Evolutionary conservation across 2,329 filamentous ascomycete species (phyloP).

Genomic region (Aspergillus pseudoglaucus): DNA sequence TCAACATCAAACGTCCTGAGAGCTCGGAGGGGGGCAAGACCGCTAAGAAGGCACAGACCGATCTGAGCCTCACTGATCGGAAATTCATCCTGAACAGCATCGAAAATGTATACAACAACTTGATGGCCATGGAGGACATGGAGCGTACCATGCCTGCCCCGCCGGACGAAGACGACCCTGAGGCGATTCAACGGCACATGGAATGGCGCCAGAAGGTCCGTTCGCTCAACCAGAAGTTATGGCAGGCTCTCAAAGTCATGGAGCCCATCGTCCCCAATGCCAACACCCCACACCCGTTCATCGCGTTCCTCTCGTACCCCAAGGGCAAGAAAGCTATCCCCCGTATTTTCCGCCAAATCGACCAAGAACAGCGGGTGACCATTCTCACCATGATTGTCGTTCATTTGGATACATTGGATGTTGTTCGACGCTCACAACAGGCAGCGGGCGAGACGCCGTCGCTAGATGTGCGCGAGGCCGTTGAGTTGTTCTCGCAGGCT

Average conservation of each 20-base stretch:
- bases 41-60: slow-evolving; percentile 41
- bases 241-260: slow-evolving; percentile 83
- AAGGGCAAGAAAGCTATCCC: slow-evolving; percentile 97
- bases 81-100: slow-evolving; percentile 81
- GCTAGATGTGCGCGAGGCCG: slow-evolving; percentile 74
- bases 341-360: slow-evolving; percentile 88
- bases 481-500: slow-evolving; percentile 80
- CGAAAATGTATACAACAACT: slow-evolving; percentile 75
- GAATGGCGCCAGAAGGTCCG: slow-evolving; percentile 71
- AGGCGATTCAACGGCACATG: slow-evolving; percentile 65
- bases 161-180: slow-evolving; percentile 59
- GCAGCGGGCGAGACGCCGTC: slow-evolving; percentile 67
- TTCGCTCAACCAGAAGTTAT: slow-evolving; percentile 71
- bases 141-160: slow-evolving; percentile 71
- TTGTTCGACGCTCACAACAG: slow-evolving; percentile 74
- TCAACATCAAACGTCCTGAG: slow-evolving; percentile 90
- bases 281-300: slow-evolving; percentile 75
- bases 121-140: slow-evolving; percentile 94
- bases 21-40: slow-evolving; percentile 53
- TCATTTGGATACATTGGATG: slow-evolving; percentile 85
- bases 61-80: slow-evolving; percentile 61
- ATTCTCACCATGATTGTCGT: slow-evolving; percentile 94
- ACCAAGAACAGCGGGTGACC: slow-evolving; percentile 82
- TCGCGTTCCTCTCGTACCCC: slow-evolving; percentile 85
- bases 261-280: slow-evolving; percentile 76